These are phyloP conservation scores for Vitis riparia DNA, from an alignment of 164 flowering plant species.

Conservation along the genomic window DNA sequence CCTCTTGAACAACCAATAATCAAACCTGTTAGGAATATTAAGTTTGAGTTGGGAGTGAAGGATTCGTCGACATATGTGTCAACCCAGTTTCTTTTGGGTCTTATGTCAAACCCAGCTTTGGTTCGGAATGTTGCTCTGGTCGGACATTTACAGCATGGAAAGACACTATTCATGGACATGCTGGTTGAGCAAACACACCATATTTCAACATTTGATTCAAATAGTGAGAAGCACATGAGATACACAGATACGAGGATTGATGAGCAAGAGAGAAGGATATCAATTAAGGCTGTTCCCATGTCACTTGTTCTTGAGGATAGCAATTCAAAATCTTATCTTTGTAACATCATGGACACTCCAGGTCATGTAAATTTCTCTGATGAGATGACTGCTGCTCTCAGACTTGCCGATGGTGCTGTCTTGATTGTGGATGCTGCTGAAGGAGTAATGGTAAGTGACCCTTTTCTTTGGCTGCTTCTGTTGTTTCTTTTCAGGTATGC, in stretches of 20 bases:
- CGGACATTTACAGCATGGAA: conserved; percentile 93
- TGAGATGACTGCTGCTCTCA: conserved; percentile 97
- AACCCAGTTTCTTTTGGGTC: conserved; percentile 83
- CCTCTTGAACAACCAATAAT: conserved; percentile 88
- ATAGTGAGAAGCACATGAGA: conserved; percentile 95
- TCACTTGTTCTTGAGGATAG: conserved; percentile 96
- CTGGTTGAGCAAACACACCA: conserved; percentile 96
- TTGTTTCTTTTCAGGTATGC: not conserved
- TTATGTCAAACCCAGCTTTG: conserved; percentile 87
- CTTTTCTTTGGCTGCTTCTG: not conserved
- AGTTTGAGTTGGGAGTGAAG: conserved; percentile 90
- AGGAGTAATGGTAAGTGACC: conserved; percentile 64
- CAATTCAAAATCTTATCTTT: conserved; percentile 83
- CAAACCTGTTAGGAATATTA: conserved; percentile 81
- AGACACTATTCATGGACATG: conserved; percentile 98
- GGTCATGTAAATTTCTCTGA: conserved; percentile 98
- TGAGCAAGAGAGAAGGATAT: conserved; percentile 97
- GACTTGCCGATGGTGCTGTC: conserved; percentile 98
- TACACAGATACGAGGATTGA: conserved; percentile 98
- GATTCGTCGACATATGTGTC: conserved; percentile 91
- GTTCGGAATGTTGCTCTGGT: conserved; percentile 95
- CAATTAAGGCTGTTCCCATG: conserved; percentile 96
- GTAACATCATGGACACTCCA: conserved; percentile 95
- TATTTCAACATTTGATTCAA: conserved; percentile 73
- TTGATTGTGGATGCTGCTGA: conserved; percentile 82